These are phyloP conservation scores for Termitomyces sp. DNA, from an alignment of 768 basidiomycete species.

Conservation along the genomic window DNA sequence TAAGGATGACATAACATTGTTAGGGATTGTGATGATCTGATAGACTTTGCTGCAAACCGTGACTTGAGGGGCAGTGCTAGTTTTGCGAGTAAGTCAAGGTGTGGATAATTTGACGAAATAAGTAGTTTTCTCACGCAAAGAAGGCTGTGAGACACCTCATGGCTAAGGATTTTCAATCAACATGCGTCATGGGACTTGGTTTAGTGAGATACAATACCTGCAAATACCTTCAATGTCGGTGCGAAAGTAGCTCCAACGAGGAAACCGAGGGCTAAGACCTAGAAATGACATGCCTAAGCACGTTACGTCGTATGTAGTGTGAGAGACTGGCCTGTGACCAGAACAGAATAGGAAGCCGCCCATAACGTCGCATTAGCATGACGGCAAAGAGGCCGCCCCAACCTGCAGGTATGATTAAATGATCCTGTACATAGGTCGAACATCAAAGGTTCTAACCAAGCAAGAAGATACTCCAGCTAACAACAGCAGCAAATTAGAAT, in stretches of 20 bases:
- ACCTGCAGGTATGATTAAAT: constrained; percentile 25
- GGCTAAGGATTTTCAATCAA: constrained; percentile 23
- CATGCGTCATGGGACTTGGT: background rate
- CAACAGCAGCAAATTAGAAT: background rate
- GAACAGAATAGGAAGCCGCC: constrained; percentile 63
- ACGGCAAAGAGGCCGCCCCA: constrained; percentile 61
- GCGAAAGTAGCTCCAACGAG: constrained; percentile 53
- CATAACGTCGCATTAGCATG: constrained; percentile 56
- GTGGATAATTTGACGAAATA: background rate
- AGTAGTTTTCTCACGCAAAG: constrained; percentile 35
- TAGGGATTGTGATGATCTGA: background rate
- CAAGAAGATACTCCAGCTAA: constrained; percentile 62
- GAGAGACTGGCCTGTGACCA: constrained; percentile 53
- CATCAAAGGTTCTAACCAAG: constrained; percentile 28
- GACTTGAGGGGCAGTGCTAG: constrained; percentile 40
- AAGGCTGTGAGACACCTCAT: constrained; percentile 56
- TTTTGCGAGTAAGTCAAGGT: constrained; percentile 1
- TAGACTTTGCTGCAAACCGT: constrained; percentile 31
- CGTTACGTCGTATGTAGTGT: background rate
- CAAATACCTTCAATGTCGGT: constrained; percentile 43
- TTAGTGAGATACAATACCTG: constrained; percentile 24
- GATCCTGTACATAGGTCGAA: too few species aligned
- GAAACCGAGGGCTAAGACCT: constrained; percentile 55
- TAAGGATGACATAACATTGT: constrained; percentile 12
- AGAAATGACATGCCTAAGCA: background rate